These are phyloP conservation scores for Wickerhamomyces chambardii DNA, from an alignment of 805 yeast genomes.

Conservation along the genomic window DNA sequence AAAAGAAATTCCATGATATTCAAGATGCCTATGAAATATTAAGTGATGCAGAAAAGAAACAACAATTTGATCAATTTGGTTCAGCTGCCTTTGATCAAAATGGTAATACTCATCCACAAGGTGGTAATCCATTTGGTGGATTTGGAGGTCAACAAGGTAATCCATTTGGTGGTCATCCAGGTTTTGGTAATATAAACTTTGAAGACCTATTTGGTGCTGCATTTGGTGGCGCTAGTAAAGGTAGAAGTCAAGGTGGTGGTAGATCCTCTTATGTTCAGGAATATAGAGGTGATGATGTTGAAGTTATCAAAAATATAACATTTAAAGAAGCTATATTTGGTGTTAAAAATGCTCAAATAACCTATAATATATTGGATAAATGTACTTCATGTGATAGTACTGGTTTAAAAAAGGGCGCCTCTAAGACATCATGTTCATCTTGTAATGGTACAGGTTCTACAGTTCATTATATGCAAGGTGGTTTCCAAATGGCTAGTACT, in stretches of 20 bases:
- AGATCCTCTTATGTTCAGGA: constrained; percentile 53
- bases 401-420: constrained; percentile 72
- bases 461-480: constrained; percentile 79
- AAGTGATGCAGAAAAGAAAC: constrained; percentile 75
- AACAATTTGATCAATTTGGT: constrained; percentile 90
- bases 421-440: constrained; percentile 68
- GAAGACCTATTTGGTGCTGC: constrained; percentile 58
- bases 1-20: constrained; percentile 81
- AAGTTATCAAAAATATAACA: constrained; percentile 61
- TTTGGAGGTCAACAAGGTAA: too few species aligned
- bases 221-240: constrained; percentile 28
- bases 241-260: constrained; percentile 26
- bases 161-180: constrained; percentile 44
- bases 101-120: constrained; percentile 41
- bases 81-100: constrained; percentile 70
- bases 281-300: constrained; percentile 84
- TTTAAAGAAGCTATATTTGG: constrained; percentile 90
- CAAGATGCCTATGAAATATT: constrained; percentile 93
- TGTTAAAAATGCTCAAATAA: constrained; percentile 47
- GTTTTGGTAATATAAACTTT: constrained; percentile 37
- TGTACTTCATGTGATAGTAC: constrained; percentile 79
- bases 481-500: constrained; percentile 94
- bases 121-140: constrained; percentile 32
- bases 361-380: constrained; percentile 64
- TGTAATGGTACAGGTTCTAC: constrained; percentile 94